Percentiles rank a stretch among this genome's conserved stretches.
Conservation (phyloP, 139 green algal genomes). For the Closterium sp. region DNA sequence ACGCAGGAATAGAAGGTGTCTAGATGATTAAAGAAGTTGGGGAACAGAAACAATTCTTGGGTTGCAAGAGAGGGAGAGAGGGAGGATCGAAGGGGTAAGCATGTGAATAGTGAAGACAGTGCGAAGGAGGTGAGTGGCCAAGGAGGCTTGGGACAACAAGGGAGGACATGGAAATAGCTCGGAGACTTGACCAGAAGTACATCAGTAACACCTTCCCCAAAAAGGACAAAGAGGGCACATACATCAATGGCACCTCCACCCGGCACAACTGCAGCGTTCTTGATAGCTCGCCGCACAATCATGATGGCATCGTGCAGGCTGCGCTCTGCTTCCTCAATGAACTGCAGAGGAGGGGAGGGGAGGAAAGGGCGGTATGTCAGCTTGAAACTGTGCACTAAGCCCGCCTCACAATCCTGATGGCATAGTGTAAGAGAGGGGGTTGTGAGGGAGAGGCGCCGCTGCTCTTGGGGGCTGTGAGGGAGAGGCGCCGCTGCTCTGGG, state of each 20-base stretch:
- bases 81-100: not conserved
- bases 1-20: too few relatives aligned
- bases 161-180: too few relatives aligned
- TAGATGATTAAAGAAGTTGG: too few relatives aligned
- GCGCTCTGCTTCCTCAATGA: conserved; percentile 95
- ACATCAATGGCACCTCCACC: conserved; percentile 93
- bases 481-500: too few relatives aligned
- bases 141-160: too few relatives aligned
- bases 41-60: conserved; percentile 82
- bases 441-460: too few relatives aligned
- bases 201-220: not conserved
- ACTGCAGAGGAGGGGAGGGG: conserved; percentile 62
- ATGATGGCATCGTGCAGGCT: conserved; percentile 98
- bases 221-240: not conserved
- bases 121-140: too few relatives aligned
- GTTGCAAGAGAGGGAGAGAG: not conserved
- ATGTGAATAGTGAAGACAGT: too few relatives aligned
- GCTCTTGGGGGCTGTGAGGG: too few relatives aligned
- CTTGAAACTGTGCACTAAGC: conserved; percentile 82
- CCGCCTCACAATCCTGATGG: conserved; percentile 96
- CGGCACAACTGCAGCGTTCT: conserved; percentile 81
- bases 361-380: too few relatives aligned
- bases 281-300: conserved; percentile 88
- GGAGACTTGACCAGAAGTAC: too few relatives aligned
- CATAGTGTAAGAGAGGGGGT: conserved; percentile 78